Base-by-base conservation (phyloP, 2,329 filamentous ascomycete species). In the Arthrinium phaeospermum region DNA sequence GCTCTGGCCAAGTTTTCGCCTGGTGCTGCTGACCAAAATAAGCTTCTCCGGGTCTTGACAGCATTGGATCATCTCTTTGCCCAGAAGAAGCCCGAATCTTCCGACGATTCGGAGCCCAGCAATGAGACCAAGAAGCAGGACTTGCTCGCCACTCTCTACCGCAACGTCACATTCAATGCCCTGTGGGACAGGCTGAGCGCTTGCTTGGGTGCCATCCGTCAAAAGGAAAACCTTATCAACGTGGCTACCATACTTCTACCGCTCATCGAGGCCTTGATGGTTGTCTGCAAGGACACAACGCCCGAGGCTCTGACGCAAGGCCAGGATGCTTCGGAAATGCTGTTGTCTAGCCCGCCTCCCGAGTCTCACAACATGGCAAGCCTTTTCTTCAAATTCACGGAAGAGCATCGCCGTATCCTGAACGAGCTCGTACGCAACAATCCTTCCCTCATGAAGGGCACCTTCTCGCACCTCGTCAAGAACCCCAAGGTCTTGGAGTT, bases 401-500 rank as follows among this genome's bases (percentile, higher is more conserved):
- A 98, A 80, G 95, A 98, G 72, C 96, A 99, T 82, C 94, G 96
- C 75, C 96, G 98, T 80, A 97, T 99, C 75, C 90, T 99, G 77
- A 99, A 99, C 80, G 96, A 99, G 81, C 92, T 99, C 75, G 96
- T 99, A 71, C 93, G 97, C 75, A 94, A 97, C 80, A 98, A 97
- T 76, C 96, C 97, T 44, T 97, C 98, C 82, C 90, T 99, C 75
- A 99, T 99, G 97, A 98, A 96, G 73, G 96, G 96, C 70, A 98
- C 96, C 3, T 98, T 99, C 84, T 95, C 96, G 14, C 88, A 99
- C 22, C 85, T 99, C 68, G 96, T 98, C 75, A 98, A 98, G 87
- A 99, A 99, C 80, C 97, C 96, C 37, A 99, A 98, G 87, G 97
- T 99, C 4, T 87, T 99, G 16, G 96, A 99, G 80, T 99, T 99